Base-by-base conservation (phyloP, 2,329 filamentous ascomycete species). In the Chrysoporthe deuterocubensis region DNA sequence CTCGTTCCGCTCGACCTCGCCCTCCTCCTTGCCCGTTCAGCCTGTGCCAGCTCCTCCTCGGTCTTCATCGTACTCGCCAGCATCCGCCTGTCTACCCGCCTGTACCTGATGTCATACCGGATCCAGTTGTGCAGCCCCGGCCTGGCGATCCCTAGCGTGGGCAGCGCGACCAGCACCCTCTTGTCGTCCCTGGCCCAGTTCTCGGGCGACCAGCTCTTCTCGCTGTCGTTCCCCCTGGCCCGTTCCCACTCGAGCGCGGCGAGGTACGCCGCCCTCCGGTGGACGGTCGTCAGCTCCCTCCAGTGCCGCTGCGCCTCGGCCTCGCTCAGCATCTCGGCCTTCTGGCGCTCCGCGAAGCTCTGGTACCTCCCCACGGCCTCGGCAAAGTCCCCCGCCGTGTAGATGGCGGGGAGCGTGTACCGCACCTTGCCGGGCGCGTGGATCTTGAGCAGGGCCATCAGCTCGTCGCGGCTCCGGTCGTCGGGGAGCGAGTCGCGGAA, bases 341-440 rank as follows among this genome's bases (percentile, higher is more conserved):
- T 56, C 13, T 69, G 62, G 16, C n/a, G n/a, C 14, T 71, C 71
- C 69, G 72, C 74, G 63, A 72, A 73, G 0, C 63, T 64, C n/a
- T 67, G 62, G 0, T 69, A 69, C 5, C 69, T 13, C 14, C 71
- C 16, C n/a, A 77, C 26, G 1, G 67, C 67, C 52, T 57, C 71
- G 58, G 75, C 71, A 9, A 80, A 68, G 56, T 85, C 77, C 2
- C 74, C 73, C 34, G 80, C 76, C 8, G 79, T 77, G 73, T 88
- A 89, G 8, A 89, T 74, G 1, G 82, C 87, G 0, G 87, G 87
- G 2, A 89, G 75, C 0, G 85, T 85, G 69, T 81, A 88, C 14
- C 87, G 79, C 16, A 84, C 80, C 74, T 88, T 89, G 0, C 82
- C 84, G 0, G 85, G 85, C 0, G 86, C 86, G 65, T 84, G 80